Evolutionary conservation across 2,329 filamentous ascomycete genomes (phyloP), one percentile per base, ranked within the genome.

Genomic region (Cryoendolithus antarcticus): DNA sequence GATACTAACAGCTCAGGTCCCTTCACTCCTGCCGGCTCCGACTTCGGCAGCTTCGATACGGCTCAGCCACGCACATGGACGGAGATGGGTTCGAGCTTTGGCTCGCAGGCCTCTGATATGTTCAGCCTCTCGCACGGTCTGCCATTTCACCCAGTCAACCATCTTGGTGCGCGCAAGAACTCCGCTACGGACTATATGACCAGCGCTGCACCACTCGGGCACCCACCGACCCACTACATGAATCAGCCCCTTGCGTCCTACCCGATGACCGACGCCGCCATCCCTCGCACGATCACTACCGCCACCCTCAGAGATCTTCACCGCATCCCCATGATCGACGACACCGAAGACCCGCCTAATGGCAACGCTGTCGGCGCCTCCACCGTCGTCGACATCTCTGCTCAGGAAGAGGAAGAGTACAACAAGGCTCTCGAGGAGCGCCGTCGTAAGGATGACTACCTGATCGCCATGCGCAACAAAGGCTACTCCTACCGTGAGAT

Each of bases 401-500:
- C 9, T 30, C 21, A n/a, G 29, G 21, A 24, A 27, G 30, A 28
- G 28, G 27, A 35, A 28, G 15, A n/a, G 7, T 28, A 28, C 12
- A 21, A 8, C 24, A 34, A 31, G 7, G 29, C 6, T n/a, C 13
- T 13, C 38, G 9, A 24, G 8, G 7, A 11, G 4, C 9, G 29
- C 29, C 39, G 34, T 28, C 11, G 31, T 4, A 32, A 32, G 31
- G 54, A 59, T 40, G 40, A 43, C n/a, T 48, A 45, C 32, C 63
- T 83, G 1, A 55, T 81, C 10, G 52, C 64, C 10, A 63, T 67
- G 15, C 77, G 75, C 54, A 51, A 57, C 6, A 56, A 62, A 1
- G 78, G 78, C 3, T 62, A 74, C 62, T 75, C 77, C 1, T 86
- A 84, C 59, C 71, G 69, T 39, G 68, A 80, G 42, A 84, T 85